Base-by-base conservation (phyloP, 2,329 filamentous ascomycete species). In the Arachnomyces sp. region DNA sequence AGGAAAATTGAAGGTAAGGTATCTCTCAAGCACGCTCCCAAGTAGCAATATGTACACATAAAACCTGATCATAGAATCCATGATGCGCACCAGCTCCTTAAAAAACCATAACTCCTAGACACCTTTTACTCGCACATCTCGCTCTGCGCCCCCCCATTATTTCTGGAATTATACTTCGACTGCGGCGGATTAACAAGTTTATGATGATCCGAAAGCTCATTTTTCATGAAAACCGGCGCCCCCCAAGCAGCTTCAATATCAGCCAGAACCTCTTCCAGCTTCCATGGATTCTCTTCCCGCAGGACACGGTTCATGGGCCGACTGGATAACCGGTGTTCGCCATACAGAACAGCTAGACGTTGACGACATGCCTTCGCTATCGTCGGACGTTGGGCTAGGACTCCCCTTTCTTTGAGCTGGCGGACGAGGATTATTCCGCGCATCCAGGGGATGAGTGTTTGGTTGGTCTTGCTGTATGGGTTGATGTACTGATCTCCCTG, bases 381-480 rank as follows among this genome's bases (percentile, higher is more conserved):
- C 28, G 49, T 48, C 14, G 45, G 41, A 25, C 42, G 45, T 18
- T 51, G 47, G 18, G 68, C 50, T 20, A 46, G 43, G n/a, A 68
- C 51, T 3, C 64, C 64, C 30, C 52, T 49, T 28, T 55, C 42
- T 45, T 58, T 54, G 3, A 68, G 46, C 25, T 65, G 55, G 13
- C 58, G 58, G 11, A 68, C 55, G 28, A 68, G 56, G 2, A 58
- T 31, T 7, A 67, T 43, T 2, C 65, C 65, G 12, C 65, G 60
- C 3, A 59, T 52, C 60, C 61, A 68, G 7, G 56, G 56, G 14
- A 64, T 51, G 4, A 64, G 51, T n/a, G 43, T 49, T 8, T 54
- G 47, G 2, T 46, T 47, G 0, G 46, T 34, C 7, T 29, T 18
- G n/a, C 41, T 50, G 17, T 53, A 45, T 3, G 47, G 35, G 33